These are phyloP conservation scores for Metschnikowia santaceciliae DNA, from an alignment of 805 yeast species.

Conservation along the genomic window DNA sequence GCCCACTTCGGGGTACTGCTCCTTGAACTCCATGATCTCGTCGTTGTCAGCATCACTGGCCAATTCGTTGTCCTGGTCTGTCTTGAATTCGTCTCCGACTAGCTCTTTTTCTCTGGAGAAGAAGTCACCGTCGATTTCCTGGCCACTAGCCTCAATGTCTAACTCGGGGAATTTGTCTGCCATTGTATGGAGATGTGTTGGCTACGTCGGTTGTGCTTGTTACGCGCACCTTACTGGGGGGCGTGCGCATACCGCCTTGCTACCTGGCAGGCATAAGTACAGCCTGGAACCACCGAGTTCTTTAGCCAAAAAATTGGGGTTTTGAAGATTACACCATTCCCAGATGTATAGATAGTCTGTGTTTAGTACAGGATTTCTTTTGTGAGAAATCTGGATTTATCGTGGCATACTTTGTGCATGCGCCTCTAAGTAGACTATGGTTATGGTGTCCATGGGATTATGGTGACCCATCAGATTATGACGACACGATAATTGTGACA, in stretches of 20 bases:
- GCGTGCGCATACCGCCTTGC: conserved; percentile 2
- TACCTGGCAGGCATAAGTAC: background rate
- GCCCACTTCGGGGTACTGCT: conserved; percentile 59
- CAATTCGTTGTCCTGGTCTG: conserved; percentile 54
- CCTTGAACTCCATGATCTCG: conserved; percentile 56
- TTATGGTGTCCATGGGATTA: too few relatives aligned
- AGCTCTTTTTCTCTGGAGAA: conserved; percentile 64
- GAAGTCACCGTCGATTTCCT: conserved; percentile 49
- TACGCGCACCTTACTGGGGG: background rate
- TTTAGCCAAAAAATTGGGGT: too few relatives aligned
- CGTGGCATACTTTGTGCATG: too few relatives aligned
- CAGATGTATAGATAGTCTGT: too few relatives aligned
- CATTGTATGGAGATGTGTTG: conserved; percentile 32
- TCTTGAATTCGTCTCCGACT: conserved; percentile 67
- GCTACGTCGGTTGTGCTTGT: background rate
- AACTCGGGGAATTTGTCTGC: conserved; percentile 77
- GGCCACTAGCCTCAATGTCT: conserved; percentile 28
- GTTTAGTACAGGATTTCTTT: too few relatives aligned
- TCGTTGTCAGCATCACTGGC: conserved; percentile 34
- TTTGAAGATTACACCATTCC: too few relatives aligned
- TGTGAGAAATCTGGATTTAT: too few relatives aligned
- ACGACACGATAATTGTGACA: too few relatives aligned
- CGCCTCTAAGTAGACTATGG: too few relatives aligned
- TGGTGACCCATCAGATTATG: too few relatives aligned
- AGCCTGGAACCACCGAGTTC: too few relatives aligned